Conservation (phyloP, 208 protist species). For the Herpetomonas samuelpessoai region DNA sequence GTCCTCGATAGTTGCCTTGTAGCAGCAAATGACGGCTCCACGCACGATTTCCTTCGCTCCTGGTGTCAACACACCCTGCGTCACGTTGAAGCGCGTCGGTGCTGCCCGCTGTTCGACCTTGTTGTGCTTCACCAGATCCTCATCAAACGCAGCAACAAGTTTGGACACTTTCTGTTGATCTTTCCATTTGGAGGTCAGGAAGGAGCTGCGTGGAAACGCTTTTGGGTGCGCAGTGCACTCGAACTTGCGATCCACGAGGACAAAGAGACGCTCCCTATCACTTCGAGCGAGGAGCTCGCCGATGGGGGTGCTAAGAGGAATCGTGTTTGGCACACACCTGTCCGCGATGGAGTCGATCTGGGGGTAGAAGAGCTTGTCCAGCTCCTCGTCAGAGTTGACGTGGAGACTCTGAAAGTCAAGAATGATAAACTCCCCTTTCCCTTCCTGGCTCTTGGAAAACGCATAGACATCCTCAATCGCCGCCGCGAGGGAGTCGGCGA, state of each 20-base stretch:
- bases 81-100: slow-evolving; percentile 26
- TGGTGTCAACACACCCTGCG: slow-evolving; percentile 42
- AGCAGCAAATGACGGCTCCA: slow-evolving; percentile 13
- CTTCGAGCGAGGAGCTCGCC: slow-evolving; percentile 17
- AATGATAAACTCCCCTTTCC: slow-evolving; percentile 37
- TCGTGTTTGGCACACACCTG: slow-evolving; percentile 21
- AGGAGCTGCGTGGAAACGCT: slow-evolving; percentile 13
- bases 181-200: slow-evolving; percentile 37
- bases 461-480: slow-evolving; percentile 21
- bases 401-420: slow-evolving; percentile 61
- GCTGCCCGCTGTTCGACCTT: neutral
- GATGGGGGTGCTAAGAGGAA: slow-evolving; percentile 29
- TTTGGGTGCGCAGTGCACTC: slow-evolving; percentile 8
- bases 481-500: slow-evolving; percentile 26
- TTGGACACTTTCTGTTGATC: slow-evolving; percentile 16
- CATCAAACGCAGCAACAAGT: slow-evolving; percentile 22
- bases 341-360: slow-evolving; percentile 20
- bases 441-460: slow-evolving; percentile 20
- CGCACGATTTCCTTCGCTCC: slow-evolving; percentile 14
- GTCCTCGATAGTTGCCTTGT: slow-evolving; percentile 8
- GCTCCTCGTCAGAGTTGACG: slow-evolving; percentile 7
- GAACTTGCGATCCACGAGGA: slow-evolving; percentile 32
- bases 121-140: slow-evolving; percentile 1
- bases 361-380: slow-evolving; percentile 19
- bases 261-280: slow-evolving; percentile 31